phyloP scores from a whole-genome alignment of 2,329 filamentous ascomycete species.

The Fusarium cicatricum region DNA sequence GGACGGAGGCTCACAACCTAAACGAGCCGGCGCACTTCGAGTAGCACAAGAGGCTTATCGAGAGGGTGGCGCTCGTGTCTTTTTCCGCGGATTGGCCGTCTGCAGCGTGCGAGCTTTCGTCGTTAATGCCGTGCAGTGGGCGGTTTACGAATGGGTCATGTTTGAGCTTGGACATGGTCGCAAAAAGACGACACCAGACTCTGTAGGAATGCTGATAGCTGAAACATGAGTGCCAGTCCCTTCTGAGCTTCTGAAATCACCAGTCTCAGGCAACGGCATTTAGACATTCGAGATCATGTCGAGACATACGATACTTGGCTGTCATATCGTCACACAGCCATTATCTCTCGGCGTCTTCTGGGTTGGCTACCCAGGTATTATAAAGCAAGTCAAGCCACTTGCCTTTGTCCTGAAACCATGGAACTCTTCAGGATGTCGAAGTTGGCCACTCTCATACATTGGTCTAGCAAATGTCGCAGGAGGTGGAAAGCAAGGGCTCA shows the following conservation, averaged over 20 bases:
- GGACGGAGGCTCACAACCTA: conserved; percentile 36
- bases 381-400: no score
- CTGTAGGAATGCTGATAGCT: conserved; percentile 1
- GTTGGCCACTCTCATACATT: not conserved
- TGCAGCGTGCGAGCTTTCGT: conserved; percentile 89
- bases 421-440: not conserved
- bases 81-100: conserved; percentile 78
- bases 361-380: no score
- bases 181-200: conserved; percentile 14
- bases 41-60: conserved; percentile 73
- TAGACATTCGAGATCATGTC: no score
- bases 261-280: no score
- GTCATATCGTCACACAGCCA: no score
- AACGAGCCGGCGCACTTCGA: conserved; percentile 62
- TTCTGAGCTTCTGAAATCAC: no score
- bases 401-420: no score
- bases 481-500: conserved; percentile 1
- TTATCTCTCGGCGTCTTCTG: no score
- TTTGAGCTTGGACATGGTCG: conserved; percentile 52
- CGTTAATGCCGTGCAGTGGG: conserved; percentile 94
- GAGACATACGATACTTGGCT: no score
- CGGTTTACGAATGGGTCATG: conserved; percentile 91
- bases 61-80: conserved; percentile 66
- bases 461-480: not conserved
- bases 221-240: not conserved